Evolutionary conservation across 306 rosid genomes (phyloP), one percentile per base, ranked within the genome.

Genomic region (Acacia melanoxylon): DNA sequence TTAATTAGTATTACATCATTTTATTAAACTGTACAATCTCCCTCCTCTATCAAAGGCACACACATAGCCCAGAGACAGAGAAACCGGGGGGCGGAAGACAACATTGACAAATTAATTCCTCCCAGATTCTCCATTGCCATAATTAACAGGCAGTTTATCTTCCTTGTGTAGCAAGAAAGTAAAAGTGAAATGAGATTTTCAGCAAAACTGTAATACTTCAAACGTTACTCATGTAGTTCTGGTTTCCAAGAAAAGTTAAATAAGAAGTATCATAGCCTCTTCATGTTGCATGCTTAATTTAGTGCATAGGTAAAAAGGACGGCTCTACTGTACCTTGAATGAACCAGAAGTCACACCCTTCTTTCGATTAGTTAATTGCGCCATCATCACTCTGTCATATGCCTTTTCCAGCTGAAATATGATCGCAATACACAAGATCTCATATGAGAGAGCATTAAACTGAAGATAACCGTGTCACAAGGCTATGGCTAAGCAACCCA

Each of bases 351-450:
- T 91, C 81, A 95, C 88, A 31, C 99, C 99, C 83, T 92, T 95
- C 86, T 95, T 95, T 89, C 99, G 91, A 87, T 90, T 92, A 40
- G 85, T 83, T 81, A 95, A 86, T 78, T 95, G 99, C 75, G 98
- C 86, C 99, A 95, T 95, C 99, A 95, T 95, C 83, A 95, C 80
- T 83, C 88, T 90, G 91, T 95, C 99, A 79, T 95, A 95, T 62
- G 98, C 98, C 84, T 85, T 93, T 73, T 93, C 99, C 81, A 95
- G 88, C 99, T 95, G 90, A 76, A 83, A 72, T 27, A 73, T 69
- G 77, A 83, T 82, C 51, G 78, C 35, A 86, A 78, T 61, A 35
- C 71, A 68, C 46, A 84, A 27, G 37, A 24, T 52, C 58, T 16
- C 74, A 82, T 14, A 20, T 48, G 59, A 80, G 58, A 86, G 81